Evolutionary conservation across 1,284 basidiomycete species (phyloP).

Genomic region (Leccinum griseonigrum): DNA sequence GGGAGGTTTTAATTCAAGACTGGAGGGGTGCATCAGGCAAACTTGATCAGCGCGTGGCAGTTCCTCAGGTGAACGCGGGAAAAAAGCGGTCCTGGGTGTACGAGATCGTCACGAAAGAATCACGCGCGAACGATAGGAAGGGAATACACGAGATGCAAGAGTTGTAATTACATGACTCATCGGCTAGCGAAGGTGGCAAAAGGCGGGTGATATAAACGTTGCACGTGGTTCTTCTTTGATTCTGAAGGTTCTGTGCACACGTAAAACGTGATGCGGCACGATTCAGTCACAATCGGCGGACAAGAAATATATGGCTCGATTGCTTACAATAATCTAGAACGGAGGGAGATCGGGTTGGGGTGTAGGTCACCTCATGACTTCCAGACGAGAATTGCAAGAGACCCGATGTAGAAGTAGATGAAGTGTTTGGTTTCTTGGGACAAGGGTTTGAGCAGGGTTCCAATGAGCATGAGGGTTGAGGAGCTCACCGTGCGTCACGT

Average conservation of each 20-base stretch:
- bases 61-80: background rate
- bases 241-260: background rate
- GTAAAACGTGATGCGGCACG: background rate
- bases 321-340: constrained; percentile 30
- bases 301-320: constrained; percentile 3
- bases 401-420: constrained; percentile 94
- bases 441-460: constrained; percentile 10
- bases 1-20: background rate
- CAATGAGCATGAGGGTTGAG: background rate
- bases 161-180: background rate
- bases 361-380: constrained; percentile 62
- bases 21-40: background rate
- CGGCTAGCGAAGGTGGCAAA: background rate
- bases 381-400: constrained; percentile 91
- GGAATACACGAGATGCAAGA: background rate
- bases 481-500: constrained; percentile 86
- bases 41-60: background rate
- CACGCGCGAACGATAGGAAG: background rate
- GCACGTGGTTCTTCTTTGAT: background rate
- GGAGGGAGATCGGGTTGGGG: constrained; percentile 8
- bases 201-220: background rate
- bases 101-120: background rate
- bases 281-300: background rate
- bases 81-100: background rate
- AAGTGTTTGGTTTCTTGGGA: constrained; percentile 90